phyloP scores from a whole-genome alignment of 2,329 filamentous ascomycete species.

The Diaporthe ilicicola region DNA sequence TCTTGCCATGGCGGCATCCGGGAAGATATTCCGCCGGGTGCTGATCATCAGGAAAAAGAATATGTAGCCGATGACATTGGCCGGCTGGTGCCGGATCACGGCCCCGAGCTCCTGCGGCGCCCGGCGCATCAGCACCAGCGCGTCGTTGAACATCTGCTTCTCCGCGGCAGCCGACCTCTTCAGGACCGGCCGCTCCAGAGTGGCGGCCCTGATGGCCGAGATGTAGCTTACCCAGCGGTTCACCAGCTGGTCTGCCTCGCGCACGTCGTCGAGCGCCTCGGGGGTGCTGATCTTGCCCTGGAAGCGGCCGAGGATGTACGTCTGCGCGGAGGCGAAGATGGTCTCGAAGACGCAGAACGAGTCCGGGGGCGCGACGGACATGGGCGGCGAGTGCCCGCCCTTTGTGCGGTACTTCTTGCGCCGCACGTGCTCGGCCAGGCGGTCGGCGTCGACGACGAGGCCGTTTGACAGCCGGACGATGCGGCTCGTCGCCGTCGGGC shows the following conservation, averaged over 20 bases:
- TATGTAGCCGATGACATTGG: constrained; percentile 22
- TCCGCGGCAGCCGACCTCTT: constrained; percentile 10
- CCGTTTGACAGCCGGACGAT: constrained; percentile 24
- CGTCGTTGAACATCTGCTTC: constrained; percentile 22
- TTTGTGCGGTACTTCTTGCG: constrained; percentile 16
- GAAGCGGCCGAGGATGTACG: constrained; percentile 18
- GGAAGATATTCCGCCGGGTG: constrained; percentile 12
- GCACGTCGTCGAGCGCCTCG: constrained; percentile 12
- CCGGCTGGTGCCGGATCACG: constrained; percentile 19
- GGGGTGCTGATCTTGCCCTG: constrained; percentile 6
- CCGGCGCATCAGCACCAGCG: constrained; percentile 17
- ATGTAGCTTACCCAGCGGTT: constrained; percentile 20
- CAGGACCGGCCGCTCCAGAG: constrained; percentile 14
- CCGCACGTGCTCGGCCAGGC: constrained; percentile 26
- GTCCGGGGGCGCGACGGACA: constrained; percentile 9
- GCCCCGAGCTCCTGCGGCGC: constrained; percentile 19
- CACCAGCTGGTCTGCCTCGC: constrained; percentile 3
- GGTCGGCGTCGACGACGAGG: constrained; percentile 24
- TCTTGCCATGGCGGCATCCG: neutral
- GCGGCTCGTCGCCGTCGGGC: neutral
- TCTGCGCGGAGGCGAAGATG: constrained; percentile 17
- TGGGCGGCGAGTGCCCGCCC: neutral
- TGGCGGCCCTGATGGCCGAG: constrained; percentile 12
- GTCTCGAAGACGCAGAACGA: constrained; percentile 22
- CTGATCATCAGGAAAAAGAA: constrained; percentile 27